Evolutionary conservation across 768 basidiomycete genomes (phyloP).

Genomic region (Crucibulum laeve): DNA sequence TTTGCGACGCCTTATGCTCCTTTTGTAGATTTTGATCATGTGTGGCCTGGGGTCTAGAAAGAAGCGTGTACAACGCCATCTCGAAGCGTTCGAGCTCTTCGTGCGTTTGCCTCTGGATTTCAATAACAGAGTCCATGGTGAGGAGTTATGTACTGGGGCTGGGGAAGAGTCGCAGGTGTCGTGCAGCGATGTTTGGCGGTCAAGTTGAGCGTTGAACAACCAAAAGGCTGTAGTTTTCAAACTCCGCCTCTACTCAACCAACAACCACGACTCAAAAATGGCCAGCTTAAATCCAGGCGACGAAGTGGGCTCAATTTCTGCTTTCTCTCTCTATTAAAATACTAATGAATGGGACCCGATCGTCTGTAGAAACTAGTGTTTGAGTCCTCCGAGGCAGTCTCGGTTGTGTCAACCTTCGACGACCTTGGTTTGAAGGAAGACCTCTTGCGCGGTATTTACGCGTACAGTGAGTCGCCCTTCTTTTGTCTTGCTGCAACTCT

Average conservation of each 20-base stretch:
- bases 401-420: conserved; percentile 85
- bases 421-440: conserved; percentile 93
- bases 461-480: conserved; percentile 70
- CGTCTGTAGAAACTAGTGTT: conserved; percentile 78
- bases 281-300: conserved; percentile 82
- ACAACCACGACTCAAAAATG: conserved; percentile 46
- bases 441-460: conserved; percentile 94
- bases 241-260: conserved; percentile 54
- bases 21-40: conserved; percentile 68
- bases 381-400: conserved; percentile 90
- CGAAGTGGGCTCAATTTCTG: conserved; percentile 49
- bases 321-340: conserved; percentile 7
- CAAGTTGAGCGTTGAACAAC: conserved; percentile 8
- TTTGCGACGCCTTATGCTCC: conserved; percentile 87
- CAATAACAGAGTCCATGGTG: conserved; percentile 88
- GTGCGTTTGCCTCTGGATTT: conserved; percentile 92
- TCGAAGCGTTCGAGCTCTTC: conserved; percentile 95
- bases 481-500: background rate
- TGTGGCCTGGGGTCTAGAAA: conserved; percentile 60
- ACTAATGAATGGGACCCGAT: conserved; percentile 8
- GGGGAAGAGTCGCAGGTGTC: background rate
- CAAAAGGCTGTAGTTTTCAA: conserved; percentile 32
- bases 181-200: conserved; percentile 5
- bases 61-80: conserved; percentile 76
- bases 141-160: background rate